Base-by-base conservation (phyloP, 2,329 filamentous ascomycete species). In the Colletotrichum sp. region DNA sequence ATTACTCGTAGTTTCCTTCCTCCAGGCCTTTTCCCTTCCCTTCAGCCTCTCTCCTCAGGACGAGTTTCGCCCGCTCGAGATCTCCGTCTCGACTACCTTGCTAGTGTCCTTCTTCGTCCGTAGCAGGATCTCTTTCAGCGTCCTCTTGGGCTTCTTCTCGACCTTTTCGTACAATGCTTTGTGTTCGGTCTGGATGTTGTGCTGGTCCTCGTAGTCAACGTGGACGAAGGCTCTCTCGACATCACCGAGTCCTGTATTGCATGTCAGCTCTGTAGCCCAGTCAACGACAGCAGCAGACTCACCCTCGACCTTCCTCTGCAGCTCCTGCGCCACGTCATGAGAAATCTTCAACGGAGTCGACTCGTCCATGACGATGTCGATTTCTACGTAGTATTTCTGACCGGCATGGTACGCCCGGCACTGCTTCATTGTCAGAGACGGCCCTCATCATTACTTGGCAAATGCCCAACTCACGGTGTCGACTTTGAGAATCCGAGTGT, bases 291-390 rank as follows among this genome's bases (percentile, higher is more conserved):
- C 28, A 16, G 68, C 71, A 11, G 4, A 63, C 74, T 68, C 15
- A 81, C 88, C 90, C 83, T 93, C 91, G 15, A 92, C 85, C 82
- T 92, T 93, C 60, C 91, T 87, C 82, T 92, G 91, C 67, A 93
- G 81, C 12, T 87, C 86, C 80, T 93, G 91, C 27, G 89, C 89
- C 30, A 93, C 89, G 77, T 93, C 91, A 78, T 93, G 91, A 3
- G 90, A 90, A 68, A 91, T 84, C 75, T 87, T 89, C 30, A 92
- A 84, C 8, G 89, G 89, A 3, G 88, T 85, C 6, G 87, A 83
- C 76, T 89, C 89, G 79, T 91, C 88, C 86, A 93, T 91, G 67
- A 93, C 87, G 68, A 93, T 87, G 78, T 93, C 91, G 6, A 93
- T 88, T 78, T 93, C 91, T 22, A 92, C 91, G 78, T 92, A 92